Evolutionary conservation across 305 asterid genomes (phyloP).

Genomic region (Fraxinus baroniana): DNA sequence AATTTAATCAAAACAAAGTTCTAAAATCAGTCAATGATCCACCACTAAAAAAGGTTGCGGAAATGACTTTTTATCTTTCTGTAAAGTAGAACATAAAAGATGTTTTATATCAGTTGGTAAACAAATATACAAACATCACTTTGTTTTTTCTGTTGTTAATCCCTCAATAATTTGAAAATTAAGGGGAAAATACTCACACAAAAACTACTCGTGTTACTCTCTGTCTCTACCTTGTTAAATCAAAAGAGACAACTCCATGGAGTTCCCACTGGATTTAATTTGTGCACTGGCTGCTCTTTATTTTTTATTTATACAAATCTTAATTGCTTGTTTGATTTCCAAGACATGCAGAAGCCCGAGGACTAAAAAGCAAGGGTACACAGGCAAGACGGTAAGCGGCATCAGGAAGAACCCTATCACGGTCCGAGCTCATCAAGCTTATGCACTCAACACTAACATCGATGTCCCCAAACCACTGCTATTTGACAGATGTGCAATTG

Average conservation of each 20-base stretch:
- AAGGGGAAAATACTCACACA: not conserved
- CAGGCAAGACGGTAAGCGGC: not conserved
- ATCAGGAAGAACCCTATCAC: not conserved
- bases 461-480: not conserved
- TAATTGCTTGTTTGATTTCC: not conserved
- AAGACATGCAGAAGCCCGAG: not conserved
- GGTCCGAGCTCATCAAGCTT: not conserved
- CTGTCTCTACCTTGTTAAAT: not conserved
- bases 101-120: not conserved
- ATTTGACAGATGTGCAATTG: constrained; percentile 1
- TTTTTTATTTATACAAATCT: not conserved
- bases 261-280: not conserved
- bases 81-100: not conserved
- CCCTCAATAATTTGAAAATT: not conserved
- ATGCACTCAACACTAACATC: not conserved
- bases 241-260: not conserved
- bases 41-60: not conserved
- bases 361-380: not conserved
- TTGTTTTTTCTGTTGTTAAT: not conserved
- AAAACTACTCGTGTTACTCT: not conserved
- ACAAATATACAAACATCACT: not conserved
- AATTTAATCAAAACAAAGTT: not conserved
- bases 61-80: not conserved
- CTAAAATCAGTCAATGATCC: not conserved
- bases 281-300: not conserved